These are phyloP conservation scores for Waltergamsia citrina DNA, from an alignment of 2,329 filamentous ascomycete genomes.

Conservation along the genomic window DNA sequence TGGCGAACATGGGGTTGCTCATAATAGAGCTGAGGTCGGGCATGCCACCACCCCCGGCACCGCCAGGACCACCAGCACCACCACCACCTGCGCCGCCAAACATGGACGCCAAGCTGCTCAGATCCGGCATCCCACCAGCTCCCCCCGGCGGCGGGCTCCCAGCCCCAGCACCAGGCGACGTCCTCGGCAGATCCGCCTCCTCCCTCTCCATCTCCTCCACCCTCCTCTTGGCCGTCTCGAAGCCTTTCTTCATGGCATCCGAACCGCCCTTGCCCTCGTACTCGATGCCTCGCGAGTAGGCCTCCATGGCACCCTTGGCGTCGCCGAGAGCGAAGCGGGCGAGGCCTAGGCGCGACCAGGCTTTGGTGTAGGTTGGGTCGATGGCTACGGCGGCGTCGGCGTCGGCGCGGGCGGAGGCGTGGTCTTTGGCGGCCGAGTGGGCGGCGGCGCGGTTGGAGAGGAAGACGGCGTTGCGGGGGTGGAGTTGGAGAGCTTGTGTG, in stretches of 20 bases:
- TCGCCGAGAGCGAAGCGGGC: conserved; percentile 89
- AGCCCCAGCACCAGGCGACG: conserved; percentile 41
- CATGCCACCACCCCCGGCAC: conserved; percentile 67
- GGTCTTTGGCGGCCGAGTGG: conserved; percentile 75
- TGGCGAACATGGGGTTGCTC: conserved; percentile 97
- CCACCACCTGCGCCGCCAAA: conserved; percentile 55
- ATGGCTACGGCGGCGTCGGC: conserved; percentile 82
- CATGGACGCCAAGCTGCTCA: conserved; percentile 64
- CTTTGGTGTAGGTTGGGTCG: conserved; percentile 93
- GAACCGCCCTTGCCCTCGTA: conserved; percentile 89
- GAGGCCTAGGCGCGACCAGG: conserved; percentile 87
- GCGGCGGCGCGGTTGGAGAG: conserved; percentile 95
- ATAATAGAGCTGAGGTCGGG: conserved; percentile 81
- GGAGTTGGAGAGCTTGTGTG: conserved; percentile 71
- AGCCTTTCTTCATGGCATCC: conserved; percentile 95
- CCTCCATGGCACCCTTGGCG: conserved; percentile 85
- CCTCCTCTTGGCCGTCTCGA: conserved; percentile 81
- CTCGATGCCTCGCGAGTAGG: conserved; percentile 87
- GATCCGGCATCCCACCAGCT: conserved; percentile 59
- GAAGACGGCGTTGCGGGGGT: conserved; percentile 88
- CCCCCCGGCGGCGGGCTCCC: conserved; percentile 40
- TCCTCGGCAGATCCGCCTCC: conserved; percentile 27
- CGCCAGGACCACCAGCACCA: conserved; percentile 47
- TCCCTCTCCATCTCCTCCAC: conserved; percentile 65
- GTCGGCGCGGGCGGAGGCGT: conserved; percentile 75